Base-by-base conservation (phyloP, 306 rosid species). In the Leucaena leucocephala region DNA sequence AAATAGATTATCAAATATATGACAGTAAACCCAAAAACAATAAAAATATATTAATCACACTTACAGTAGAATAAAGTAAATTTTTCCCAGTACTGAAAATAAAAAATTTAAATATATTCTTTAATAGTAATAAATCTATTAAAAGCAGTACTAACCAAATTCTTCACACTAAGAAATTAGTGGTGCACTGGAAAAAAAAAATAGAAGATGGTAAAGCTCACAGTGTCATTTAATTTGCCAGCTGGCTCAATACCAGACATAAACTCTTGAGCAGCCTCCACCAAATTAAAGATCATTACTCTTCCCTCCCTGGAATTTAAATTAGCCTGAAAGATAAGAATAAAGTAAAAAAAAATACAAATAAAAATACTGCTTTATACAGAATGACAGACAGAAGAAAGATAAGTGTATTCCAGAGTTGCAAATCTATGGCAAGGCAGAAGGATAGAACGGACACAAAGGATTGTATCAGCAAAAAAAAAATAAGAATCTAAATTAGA, bases 231-330 rank as follows among this genome's bases (percentile, higher is more conserved):
- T 79, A 90, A 78, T 79, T 87, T 91, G 65, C 77, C 85, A 82
- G 78, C 81, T 27, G 97, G 94, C 27, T 86, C 93, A 80, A 91
- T 86, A 82, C 89, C 91, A 71, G 98, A 94, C 64, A 94, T 84
- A 82, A 94, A 94, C 77, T 94, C 98, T 85, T 92, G 98, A 73
- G 97, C 97, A 72, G 98, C 97, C 91, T 94, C 97, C 62, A 91
- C 98, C 86, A 94, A 85, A 88, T 94, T 92, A 86, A 89, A 94
- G 80, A 94, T 84, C 97, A 92, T 92, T 54, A 92, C 97, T 42
- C 97, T 88, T 76, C 97, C 98, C 79, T 94, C 98, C 84, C 98
- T 85, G 27, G 98, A 91, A 79, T 94, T 94, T 73, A 85, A 86
- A 87, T 59, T 88, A 43, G 98, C 98, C 98, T 94, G 80, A 71